Evolutionary conservation across 805 yeast species (phyloP), one percentile per base, ranked within the genome.

Genomic region (Suhomyces kilbournensis): DNA sequence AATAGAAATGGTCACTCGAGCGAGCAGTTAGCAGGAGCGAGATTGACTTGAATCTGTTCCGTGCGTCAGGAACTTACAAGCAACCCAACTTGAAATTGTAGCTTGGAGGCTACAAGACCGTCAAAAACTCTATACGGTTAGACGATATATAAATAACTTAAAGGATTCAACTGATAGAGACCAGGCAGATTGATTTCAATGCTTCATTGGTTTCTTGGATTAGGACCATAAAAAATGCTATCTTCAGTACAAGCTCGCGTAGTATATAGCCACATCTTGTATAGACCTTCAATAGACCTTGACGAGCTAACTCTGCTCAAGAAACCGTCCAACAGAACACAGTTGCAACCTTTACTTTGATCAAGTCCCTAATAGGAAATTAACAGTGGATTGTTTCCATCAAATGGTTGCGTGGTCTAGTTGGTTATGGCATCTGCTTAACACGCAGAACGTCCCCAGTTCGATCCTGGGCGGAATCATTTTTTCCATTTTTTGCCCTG

Each of bases 361-460:
- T 28, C n/a, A 28, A 5, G 4, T n/a, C 32, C n/a, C 2, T 2
- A 4, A 28, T 28, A 12, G 6, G 3, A 28, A 10, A 12, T 1
- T n/a, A 12, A 3, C 6, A 6, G 6, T 7, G 9, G 5, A 1
- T n/a, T 19, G 3, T 1, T 12, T n/a, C 5, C 38, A 47, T 39
- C n/a, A 65, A 61, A 51, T 72, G 94, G 94, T 85, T 85, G 84
- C 86, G 91, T 91, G 97, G 97, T 91, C 97, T 91, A 91, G 97
- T 91, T 77, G 97, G 97, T 91, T 84, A 92, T 92, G 97, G 96
- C 97, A 88, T 89, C 94, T 91, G 97, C 97, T 90, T 92, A 90
- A 92, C 97, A 92, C 97, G 97, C 97, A 90, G 94, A 89, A 89
- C 91, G 97, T 93, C 97, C 97, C 97, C 97, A 91, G 97, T 93